phyloP scores from a whole-genome alignment of 441 rosid species.

The Syzygium malaccense region DNA sequence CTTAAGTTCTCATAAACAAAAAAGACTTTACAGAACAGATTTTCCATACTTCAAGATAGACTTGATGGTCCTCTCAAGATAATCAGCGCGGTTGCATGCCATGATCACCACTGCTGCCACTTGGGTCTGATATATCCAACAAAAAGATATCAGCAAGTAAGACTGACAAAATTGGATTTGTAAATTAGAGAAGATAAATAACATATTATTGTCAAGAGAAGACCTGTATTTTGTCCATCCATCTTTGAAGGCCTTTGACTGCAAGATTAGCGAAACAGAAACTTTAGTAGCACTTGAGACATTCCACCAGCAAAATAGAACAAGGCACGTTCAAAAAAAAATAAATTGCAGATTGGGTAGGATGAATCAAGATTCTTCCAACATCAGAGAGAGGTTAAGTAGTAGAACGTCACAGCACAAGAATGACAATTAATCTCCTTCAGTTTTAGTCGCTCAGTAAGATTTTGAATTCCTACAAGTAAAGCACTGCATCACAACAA shows the following conservation, averaged over 20 bases:
- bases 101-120: conserved; percentile 89
- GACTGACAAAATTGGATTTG: neutral
- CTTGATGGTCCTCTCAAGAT: conserved; percentile 70
- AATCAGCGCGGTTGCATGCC: conserved; percentile 98
- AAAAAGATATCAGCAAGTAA: conserved; percentile 5
- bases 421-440: neutral
- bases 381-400: neutral
- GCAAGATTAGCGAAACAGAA: conserved; percentile 23
- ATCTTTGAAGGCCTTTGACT: conserved; percentile 62
- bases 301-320: neutral
- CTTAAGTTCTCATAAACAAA: neutral
- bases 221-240: conserved; percentile 48
- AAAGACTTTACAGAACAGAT: neutral
- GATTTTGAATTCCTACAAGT: neutral
- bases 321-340: neutral
- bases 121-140: conserved; percentile 38
- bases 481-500: neutral
- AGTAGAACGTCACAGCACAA: neutral
- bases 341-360: neutral
- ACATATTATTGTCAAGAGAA: neutral
- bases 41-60: conserved; percentile 65
- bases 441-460: neutral
- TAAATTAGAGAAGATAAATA: neutral
- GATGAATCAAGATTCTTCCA: neutral
- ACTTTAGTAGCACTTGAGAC: conserved; percentile 2